A percentile compares a stretch with the other conserved stretches of the same genome.
Evolutionary conservation across 192 early-diverging fungal species (phyloP).

Genomic region (Coemansia sp.): DNA sequence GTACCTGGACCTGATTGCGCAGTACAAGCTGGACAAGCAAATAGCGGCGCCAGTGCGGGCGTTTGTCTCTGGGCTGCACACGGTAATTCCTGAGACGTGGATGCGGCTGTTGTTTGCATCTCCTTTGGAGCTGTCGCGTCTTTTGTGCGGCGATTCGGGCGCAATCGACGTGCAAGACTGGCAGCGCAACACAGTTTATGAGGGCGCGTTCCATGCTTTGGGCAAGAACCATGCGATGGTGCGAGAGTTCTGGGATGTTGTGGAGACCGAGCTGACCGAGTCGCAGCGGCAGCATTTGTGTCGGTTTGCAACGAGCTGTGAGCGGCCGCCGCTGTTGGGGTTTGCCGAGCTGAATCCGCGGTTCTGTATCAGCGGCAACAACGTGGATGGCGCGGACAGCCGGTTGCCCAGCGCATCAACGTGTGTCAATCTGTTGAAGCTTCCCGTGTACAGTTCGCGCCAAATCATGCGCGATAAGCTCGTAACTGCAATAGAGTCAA

Average conservation of each 20-base stretch:
- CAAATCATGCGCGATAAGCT: constrained; percentile 68
- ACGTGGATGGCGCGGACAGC: constrained; percentile 54
- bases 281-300: constrained; percentile 61
- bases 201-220: constrained; percentile 59
- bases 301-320: constrained; percentile 90
- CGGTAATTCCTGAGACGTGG: constrained; percentile 87
- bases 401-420: constrained; percentile 80
- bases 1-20: constrained; percentile 86
- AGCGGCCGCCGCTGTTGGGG: constrained; percentile 86
- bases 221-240: constrained; percentile 71
- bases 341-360: constrained; percentile 62
- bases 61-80: constrained; percentile 81
- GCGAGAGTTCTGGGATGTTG: constrained; percentile 67
- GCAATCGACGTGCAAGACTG: constrained; percentile 81
- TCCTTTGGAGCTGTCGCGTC: constrained; percentile 84
- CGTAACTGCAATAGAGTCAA: constrained; percentile 79
- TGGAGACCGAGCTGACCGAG: constrained; percentile 50
- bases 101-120: constrained; percentile 82
- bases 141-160: constrained; percentile 77
- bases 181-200: constrained; percentile 70
- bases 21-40: constrained; percentile 83
- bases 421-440: constrained; percentile 88
- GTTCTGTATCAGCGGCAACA: constrained; percentile 40
- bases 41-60: constrained; percentile 75
- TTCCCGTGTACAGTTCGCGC: constrained; percentile 72